phyloP scores from a whole-genome alignment of 2,329 filamentous ascomycete genomes.

The Pleomassaria siparia region DNA sequence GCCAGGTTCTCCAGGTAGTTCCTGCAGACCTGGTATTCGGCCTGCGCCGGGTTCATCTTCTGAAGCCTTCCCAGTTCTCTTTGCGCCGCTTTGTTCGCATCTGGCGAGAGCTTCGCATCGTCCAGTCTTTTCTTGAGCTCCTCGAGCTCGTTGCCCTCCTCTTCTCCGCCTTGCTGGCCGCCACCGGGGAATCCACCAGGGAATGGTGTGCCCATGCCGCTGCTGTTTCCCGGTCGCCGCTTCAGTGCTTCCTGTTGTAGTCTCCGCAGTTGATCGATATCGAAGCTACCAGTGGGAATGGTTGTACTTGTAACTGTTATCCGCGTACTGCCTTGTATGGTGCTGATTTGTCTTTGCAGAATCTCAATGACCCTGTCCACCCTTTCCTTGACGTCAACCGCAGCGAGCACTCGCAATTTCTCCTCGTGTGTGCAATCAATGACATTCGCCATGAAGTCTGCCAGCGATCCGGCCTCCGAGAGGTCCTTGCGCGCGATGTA shows the following conservation, averaged over 20 bases:
- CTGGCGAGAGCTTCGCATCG: constrained; percentile 75
- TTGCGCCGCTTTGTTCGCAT: constrained; percentile 88
- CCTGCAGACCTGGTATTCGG: constrained; percentile 90
- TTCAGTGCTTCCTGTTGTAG: constrained; percentile 47
- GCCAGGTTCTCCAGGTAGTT: constrained; percentile 92
- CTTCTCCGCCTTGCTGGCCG: constrained; percentile 58
- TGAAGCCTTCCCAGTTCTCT: constrained; percentile 83
- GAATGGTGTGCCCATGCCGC: constrained; percentile 37
- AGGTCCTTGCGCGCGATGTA: constrained; percentile 83
- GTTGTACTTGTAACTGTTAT: constrained; percentile 76
- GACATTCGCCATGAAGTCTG: constrained; percentile 96
- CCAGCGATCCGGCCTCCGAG: constrained; percentile 78
- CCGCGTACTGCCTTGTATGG: constrained; percentile 83
- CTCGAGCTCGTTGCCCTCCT: constrained; percentile 86
- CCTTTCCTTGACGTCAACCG: constrained; percentile 74
- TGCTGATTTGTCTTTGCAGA: constrained; percentile 76
- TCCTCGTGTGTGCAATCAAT: constrained; percentile 87
- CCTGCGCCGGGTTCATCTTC: constrained; percentile 95
- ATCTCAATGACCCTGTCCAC: constrained; percentile 82
- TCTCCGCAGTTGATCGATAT: constrained; percentile 47
- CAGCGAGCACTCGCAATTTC: constrained; percentile 82
- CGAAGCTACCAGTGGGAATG: constrained; percentile 42
- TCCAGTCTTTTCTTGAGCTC: constrained; percentile 88
- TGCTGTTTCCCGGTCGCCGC: constrained; percentile 29
- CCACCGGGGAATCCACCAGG: constrained; percentile 48